Evolutionary conservation across 2,329 filamentous ascomycete species (phyloP), one percentile per base, ranked within the genome.

Genomic region (Paraphaeosphaeria minitans): DNA sequence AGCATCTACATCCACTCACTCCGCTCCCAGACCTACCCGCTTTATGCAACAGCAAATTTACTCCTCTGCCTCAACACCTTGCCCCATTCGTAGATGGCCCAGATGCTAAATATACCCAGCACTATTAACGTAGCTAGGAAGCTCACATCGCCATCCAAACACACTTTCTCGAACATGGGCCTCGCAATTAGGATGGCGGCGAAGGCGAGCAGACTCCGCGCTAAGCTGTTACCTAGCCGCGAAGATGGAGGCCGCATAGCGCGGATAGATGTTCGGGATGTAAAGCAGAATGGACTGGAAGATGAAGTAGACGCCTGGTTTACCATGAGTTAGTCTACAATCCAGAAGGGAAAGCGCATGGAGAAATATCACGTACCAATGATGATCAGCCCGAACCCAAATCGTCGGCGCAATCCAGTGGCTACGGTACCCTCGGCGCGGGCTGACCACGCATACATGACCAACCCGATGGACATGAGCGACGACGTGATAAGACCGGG

Each of bases 361-460:
- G 27, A 16, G 21, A 4, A 52, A 27, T 14, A 14, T 14, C 13
- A 16, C 49, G 24, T 29, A 52, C 49, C 49, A 14, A 75, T 61
- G 0, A 82, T 81, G 6, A 83, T 76, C 0, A 85, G 63, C 6
- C 73, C 66, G 0, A 83, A 82, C 0, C 84, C 85, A 2, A 2
- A 86, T 63, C 58, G 84, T 79, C 1, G 84, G 83, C 0, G 79
- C 82, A 9, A 87, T 82, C 83, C 84, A 88, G 55, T 85, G 83
- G 0, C 84, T 33, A 16, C 21, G 0, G 84, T 33, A 16, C 21
- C 77, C 5, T 77, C 66, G 6, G 83, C 72, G 74, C 90, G 92
- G 0, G 89, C 89, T 0, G 85, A 84, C 86, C 86, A 89, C 4
- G 70, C 72, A 68, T 87, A 89, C 63, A 88, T 85, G 74, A 89